These are phyloP conservation scores for Parachaetomium inaequale DNA, from an alignment of 495 filamentous ascomycete species.

Conservation along the genomic window DNA sequence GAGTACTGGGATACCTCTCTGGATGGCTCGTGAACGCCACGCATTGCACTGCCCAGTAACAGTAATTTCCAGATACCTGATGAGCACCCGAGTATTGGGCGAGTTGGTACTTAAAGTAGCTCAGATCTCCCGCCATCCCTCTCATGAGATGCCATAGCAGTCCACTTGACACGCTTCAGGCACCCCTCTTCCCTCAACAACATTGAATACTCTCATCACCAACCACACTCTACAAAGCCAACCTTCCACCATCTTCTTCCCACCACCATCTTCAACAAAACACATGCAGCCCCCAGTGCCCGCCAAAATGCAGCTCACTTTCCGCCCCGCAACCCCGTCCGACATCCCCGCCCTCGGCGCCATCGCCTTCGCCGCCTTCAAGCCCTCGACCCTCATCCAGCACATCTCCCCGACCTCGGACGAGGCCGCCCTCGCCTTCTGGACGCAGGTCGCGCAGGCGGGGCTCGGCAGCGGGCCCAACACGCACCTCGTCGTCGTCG, in stretches of 20 bases:
- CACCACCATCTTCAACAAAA: background rate
- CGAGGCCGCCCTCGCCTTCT: background rate
- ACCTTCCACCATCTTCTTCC: no score
- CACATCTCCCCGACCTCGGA: background rate
- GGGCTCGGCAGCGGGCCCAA: background rate
- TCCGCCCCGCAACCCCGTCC: background rate
- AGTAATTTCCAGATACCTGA: no score
- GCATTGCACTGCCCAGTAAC: no score
- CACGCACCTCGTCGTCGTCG: background rate
- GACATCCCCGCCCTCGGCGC: background rate
- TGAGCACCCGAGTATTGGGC: no score
- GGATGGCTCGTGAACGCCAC: no score
- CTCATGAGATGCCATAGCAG: no score
- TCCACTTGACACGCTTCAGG: no score
- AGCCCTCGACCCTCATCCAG: background rate
- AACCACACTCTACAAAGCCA: no score
- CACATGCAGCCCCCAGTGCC: background rate
- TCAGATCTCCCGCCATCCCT: no score
- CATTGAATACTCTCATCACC: no score
- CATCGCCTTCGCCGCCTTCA: background rate
- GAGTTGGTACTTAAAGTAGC: no score
- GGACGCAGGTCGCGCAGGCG: background rate
- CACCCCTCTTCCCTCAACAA: no score
- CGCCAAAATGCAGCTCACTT: background rate
- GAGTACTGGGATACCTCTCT: background rate